Evolutionary conservation across 2,329 filamentous ascomycete species (phyloP).

Genomic region (Samsoniella hepiali): DNA sequence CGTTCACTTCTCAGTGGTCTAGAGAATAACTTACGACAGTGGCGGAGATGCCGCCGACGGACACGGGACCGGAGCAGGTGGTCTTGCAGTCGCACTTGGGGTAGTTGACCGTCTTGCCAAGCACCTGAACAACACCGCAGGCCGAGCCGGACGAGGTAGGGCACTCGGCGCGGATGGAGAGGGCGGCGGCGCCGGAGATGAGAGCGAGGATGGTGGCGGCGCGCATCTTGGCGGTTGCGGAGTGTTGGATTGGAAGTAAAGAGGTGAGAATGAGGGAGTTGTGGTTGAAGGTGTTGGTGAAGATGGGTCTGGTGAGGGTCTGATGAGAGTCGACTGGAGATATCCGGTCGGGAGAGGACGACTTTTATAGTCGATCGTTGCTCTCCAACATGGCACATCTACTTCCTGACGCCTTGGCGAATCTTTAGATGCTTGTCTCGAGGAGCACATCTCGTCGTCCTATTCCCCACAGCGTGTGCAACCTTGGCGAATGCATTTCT

Average conservation of each 20-base stretch:
- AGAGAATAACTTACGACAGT: conserved; percentile 8
- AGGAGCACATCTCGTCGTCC: neutral
- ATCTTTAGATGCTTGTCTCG: neutral
- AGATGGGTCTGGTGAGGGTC: neutral
- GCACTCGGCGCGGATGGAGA: conserved; percentile 15
- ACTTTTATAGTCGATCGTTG: neutral
- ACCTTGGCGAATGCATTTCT: neutral
- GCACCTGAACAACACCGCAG: neutral
- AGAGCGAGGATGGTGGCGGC: conserved; percentile 12
- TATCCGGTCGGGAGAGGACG: neutral
- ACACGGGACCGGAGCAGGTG: conserved; percentile 10
- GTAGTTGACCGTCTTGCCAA: conserved; percentile 6
- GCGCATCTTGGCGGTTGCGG: conserved; percentile 6
- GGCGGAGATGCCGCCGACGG: neutral
- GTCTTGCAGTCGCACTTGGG: conserved; percentile 12
- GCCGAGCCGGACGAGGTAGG: conserved; percentile 14
- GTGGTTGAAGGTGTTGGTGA: neutral
- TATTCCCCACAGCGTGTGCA: conserved; percentile 4
- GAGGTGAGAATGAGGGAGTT: neutral
- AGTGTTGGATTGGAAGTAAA: neutral
- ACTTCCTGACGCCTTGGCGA: neutral
- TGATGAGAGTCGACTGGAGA: neutral
- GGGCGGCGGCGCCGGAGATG: conserved; percentile 13
- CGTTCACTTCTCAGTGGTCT: neutral
- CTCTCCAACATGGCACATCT: neutral